Percentiles rank a stretch among this genome's conserved stretches.
Evolutionary conservation across 2,329 filamentous ascomycete species (phyloP).

Genomic region (Penicillium sp.): DNA sequence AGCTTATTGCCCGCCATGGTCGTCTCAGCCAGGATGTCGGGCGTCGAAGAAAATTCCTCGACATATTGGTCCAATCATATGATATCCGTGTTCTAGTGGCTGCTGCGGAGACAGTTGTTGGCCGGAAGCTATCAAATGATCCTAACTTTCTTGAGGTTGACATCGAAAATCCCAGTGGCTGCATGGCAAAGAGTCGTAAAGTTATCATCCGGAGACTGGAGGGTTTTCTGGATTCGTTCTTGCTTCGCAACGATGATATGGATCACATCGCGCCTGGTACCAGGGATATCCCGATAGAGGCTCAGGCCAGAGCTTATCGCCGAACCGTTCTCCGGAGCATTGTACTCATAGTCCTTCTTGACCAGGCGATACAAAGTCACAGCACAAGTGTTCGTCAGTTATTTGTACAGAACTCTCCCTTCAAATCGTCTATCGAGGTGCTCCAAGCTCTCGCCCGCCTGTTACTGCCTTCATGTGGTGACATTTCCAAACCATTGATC

Average conservation of each 20-base stretch:
- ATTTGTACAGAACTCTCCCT: conserved; percentile 55
- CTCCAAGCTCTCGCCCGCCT: conserved; percentile 57
- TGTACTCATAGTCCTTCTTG: conserved; percentile 64
- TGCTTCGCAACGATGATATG: conserved; percentile 63
- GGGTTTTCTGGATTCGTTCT: conserved; percentile 59
- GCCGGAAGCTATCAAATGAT: conserved; percentile 51
- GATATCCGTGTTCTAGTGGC: conserved; percentile 55
- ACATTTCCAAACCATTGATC: conserved; percentile 58
- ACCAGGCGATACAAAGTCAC: conserved; percentile 54
- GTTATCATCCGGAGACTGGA: conserved; percentile 50
- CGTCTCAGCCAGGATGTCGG: conserved; percentile 62
- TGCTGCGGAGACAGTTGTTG: conserved; percentile 63
- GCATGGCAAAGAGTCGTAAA: conserved; percentile 11
- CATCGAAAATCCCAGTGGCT: neutral
- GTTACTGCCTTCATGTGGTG: conserved; percentile 63
- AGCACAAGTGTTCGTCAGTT: conserved; percentile 46
- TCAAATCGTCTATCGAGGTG: conserved; percentile 61
- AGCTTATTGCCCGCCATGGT: conserved; percentile 50
- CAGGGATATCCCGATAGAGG: conserved; percentile 44
- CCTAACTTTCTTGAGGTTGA: conserved; percentile 13
- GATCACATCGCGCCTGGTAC: conserved; percentile 23
- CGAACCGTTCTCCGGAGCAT: conserved; percentile 62
- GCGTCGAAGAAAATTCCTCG: conserved; percentile 59
- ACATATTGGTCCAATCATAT: conserved; percentile 64
- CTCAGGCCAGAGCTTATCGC: conserved; percentile 55